Conservation (phyloP, 345 rosid genomes). For the Corymbia maculata region DNA sequence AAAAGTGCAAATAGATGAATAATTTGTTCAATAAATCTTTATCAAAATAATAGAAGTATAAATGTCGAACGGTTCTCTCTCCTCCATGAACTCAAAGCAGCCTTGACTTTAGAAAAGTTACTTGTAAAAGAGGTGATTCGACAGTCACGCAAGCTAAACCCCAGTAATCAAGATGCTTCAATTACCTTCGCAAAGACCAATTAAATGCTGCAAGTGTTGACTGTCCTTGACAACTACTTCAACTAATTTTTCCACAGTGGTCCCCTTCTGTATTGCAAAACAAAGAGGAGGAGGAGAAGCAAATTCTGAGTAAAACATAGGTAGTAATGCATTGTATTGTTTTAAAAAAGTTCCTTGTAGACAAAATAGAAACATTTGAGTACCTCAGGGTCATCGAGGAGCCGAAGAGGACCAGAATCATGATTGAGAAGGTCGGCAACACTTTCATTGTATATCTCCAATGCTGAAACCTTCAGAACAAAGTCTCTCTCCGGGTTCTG, state of each 20-base stretch:
- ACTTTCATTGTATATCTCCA: slow-evolving; percentile 92
- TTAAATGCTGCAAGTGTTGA: slow-evolving; percentile 67
- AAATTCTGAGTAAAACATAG: not conserved
- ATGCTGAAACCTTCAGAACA: slow-evolving; percentile 69
- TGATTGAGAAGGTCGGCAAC: slow-evolving; percentile 77
- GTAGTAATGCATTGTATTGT: not conserved
- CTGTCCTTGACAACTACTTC: slow-evolving; percentile 74
- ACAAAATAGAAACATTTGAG: not conserved
- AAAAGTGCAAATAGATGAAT: not conserved
- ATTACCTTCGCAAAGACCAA: slow-evolving; percentile 85
- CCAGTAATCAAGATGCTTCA: not conserved
- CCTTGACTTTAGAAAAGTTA: not conserved
- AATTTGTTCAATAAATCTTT: not conserved
- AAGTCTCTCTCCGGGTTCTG: slow-evolving; percentile 74
- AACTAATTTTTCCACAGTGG: slow-evolving; percentile 70
- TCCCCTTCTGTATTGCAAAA: slow-evolving; percentile 60
- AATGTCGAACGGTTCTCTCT: not conserved
- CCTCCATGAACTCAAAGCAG: not conserved
- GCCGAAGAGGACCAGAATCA: slow-evolving; percentile 77
- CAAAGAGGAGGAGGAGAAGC: not conserved
- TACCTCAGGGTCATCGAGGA: slow-evolving; percentile 98
- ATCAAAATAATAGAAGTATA: not conserved
- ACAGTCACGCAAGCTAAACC: not conserved
- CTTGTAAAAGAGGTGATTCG: not conserved
- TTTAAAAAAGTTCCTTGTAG: not conserved